These are phyloP conservation scores for Cytospora chrysosperma DNA, from an alignment of 2,329 filamentous ascomycete genomes.

Conservation along the genomic window DNA sequence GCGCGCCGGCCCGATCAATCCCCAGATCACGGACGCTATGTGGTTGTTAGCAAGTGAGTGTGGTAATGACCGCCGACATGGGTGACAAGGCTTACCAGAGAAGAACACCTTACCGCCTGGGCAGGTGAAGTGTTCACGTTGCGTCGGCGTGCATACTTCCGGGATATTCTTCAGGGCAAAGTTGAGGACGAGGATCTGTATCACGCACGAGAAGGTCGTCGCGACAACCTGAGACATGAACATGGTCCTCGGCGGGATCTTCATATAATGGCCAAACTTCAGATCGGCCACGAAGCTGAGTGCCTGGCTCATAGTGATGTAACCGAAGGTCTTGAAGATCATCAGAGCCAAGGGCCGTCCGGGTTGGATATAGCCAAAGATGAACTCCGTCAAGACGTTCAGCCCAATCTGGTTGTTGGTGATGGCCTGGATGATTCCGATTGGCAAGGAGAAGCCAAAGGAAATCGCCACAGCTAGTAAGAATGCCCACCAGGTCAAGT, in stretches of 20 bases:
- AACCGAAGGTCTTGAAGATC: conserved; percentile 67
- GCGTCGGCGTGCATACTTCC: conserved; percentile 59
- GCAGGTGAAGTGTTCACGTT: conserved; percentile 61
- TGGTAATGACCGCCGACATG: no score
- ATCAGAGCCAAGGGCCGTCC: conserved; percentile 71
- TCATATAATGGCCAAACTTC: conserved; percentile 74
- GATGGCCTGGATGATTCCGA: conserved; percentile 67
- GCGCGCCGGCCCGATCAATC: conserved; percentile 61
- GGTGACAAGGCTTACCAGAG: conserved; percentile 52
- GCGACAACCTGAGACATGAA: conserved; percentile 66
- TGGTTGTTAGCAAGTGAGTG: background rate
- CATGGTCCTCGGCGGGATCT: conserved; percentile 64
- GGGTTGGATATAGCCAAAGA: conserved; percentile 74
- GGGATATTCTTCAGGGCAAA: conserved; percentile 60
- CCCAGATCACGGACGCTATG: conserved; percentile 64
- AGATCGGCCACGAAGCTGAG: conserved; percentile 64
- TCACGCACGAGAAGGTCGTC: conserved; percentile 64
- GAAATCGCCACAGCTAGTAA: conserved; percentile 65
- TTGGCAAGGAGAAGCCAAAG: conserved; percentile 62
- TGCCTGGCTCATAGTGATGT: conserved; percentile 64
- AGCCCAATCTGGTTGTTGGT: conserved; percentile 71
- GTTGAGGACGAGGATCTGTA: conserved; percentile 65
- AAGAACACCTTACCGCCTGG: conserved; percentile 65
- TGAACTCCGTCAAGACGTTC: conserved; percentile 73
- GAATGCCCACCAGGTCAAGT: conserved; percentile 72